Evolutionary conservation across 345 rosid species (phyloP).

Genomic region (Euphorbia peplus): DNA sequence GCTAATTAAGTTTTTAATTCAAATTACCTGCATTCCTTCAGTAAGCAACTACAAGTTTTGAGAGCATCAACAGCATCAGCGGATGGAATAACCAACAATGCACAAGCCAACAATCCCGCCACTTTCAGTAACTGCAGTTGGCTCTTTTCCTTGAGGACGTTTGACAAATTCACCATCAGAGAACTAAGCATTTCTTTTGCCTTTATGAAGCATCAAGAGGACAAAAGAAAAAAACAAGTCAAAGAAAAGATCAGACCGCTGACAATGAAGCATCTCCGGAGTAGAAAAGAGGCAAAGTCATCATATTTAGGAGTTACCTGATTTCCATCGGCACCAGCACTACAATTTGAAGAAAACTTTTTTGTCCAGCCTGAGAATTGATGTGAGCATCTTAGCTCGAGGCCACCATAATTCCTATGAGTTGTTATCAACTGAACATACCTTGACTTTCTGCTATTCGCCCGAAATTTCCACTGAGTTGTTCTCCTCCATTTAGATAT

Average conservation of each 20-base stretch:
- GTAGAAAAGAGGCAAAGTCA: conserved; percentile 11
- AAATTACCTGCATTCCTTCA: conserved; percentile 85
- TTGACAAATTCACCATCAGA: conserved; percentile 32
- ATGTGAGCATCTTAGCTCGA: conserved; percentile 33
- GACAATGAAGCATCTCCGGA: not conserved
- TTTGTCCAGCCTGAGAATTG: conserved; percentile 35
- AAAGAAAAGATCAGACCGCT: not conserved
- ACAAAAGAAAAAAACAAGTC: conserved; percentile 4
- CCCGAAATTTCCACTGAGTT: conserved; percentile 34
- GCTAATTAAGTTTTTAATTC: not conserved
- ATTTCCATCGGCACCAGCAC: conserved; percentile 12
- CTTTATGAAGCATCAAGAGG: conserved; percentile 16
- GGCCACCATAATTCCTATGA: conserved; percentile 14
- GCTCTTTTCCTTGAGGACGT: conserved; percentile 38
- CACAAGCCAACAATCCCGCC: conserved; percentile 53
- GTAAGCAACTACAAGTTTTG: conserved; percentile 85
- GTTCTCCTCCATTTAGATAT: conserved; percentile 34
- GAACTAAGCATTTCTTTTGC: conserved; percentile 34
- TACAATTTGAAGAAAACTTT: conserved; percentile 27
- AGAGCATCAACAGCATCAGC: conserved; percentile 90
- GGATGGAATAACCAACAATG: conserved; percentile 68
- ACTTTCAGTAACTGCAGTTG: conserved; percentile 42
- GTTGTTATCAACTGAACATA: conserved; percentile 28
- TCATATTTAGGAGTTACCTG: conserved; percentile 32
- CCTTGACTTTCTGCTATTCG: conserved; percentile 29